phyloP scores from a whole-genome alignment of 225 moss, liverwort and hornwort species.

The Anthoceros angustus region DNA sequence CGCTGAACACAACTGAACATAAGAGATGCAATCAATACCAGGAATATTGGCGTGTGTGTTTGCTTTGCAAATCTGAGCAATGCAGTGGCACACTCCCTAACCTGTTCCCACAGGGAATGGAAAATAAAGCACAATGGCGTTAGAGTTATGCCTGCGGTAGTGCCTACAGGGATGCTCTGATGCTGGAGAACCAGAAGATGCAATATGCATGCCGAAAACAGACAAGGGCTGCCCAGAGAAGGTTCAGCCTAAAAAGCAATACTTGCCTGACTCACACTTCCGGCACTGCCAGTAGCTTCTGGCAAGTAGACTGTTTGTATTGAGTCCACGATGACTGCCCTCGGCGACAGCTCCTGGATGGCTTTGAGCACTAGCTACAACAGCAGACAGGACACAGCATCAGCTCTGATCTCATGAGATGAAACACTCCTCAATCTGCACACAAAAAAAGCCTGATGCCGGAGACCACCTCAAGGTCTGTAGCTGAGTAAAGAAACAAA shows the following conservation, averaged over 20 bases:
- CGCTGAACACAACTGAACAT: background rate
- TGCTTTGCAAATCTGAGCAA: constrained; percentile 80
- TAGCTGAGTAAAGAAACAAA: constrained; percentile 80
- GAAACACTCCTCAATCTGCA: background rate
- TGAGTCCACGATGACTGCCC: constrained; percentile 88
- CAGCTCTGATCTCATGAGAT: background rate
- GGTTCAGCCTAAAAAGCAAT: background rate
- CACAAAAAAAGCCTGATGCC: constrained; percentile 11
- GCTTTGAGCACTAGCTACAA: constrained; percentile 79
- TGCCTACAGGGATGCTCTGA: too few species aligned
- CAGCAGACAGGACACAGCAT: constrained; percentile 6
- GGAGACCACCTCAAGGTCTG: constrained; percentile 80
- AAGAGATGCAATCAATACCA: constrained; percentile 23
- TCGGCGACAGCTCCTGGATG: constrained; percentile 63
- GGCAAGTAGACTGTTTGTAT: constrained; percentile 94
- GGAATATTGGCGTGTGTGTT: constrained; percentile 76
- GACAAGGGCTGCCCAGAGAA: background rate
- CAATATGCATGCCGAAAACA: background rate
- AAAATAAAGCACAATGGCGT: background rate
- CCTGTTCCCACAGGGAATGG: constrained; percentile 18
- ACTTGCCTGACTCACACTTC: constrained; percentile 88
- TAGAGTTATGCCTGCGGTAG: too few species aligned
- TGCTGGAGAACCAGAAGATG: too few species aligned
- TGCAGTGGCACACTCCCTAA: constrained; percentile 93
- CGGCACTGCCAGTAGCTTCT: constrained; percentile 96